phyloP scores from a whole-genome alignment of 345 rosid species.

The Euphorbia pulcherrima region DNA sequence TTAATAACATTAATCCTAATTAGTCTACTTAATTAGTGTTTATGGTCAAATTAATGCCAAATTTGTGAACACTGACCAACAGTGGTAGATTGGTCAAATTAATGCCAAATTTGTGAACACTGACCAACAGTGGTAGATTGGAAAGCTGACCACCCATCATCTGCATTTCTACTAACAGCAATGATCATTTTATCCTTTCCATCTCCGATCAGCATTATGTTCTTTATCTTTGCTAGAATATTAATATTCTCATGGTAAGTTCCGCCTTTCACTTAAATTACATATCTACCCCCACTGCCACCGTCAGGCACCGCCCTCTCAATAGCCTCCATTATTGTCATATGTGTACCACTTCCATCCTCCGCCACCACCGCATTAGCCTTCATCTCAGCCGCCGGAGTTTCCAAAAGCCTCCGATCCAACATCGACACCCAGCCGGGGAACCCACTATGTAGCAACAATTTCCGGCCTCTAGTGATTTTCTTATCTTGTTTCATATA shows the following conservation, averaged over 20 bases:
- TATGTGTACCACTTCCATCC: slow-evolving; percentile 56
- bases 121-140: slow-evolving; percentile 52
- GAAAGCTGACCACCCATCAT: slow-evolving; percentile 45
- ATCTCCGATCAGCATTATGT: slow-evolving; percentile 56
- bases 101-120: too few relatives aligned
- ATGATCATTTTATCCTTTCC: slow-evolving; percentile 54
- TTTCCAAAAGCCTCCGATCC: slow-evolving; percentile 44
- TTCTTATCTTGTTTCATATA: not conserved
- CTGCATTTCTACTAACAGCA: slow-evolving; percentile 30
- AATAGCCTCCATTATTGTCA: slow-evolving; percentile 41
- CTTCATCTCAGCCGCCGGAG: slow-evolving; percentile 37
- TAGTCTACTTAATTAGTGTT: too few relatives aligned
- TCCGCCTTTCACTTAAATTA: slow-evolving; percentile 52
- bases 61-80: slow-evolving; percentile 41
- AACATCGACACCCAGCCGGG: slow-evolving; percentile 30
- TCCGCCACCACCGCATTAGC: slow-evolving; percentile 46
- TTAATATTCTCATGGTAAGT: slow-evolving; percentile 43
- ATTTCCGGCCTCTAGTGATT: slow-evolving; percentile 4
- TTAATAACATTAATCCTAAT: too few relatives aligned
- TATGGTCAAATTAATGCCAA: too few relatives aligned
- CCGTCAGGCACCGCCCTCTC: slow-evolving; percentile 14
- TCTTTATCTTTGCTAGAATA: slow-evolving; percentile 43
- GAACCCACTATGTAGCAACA: slow-evolving; percentile 16
- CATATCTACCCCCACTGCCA: slow-evolving; percentile 30
- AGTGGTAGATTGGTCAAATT: slow-evolving; percentile 52